Conservation (phyloP, 169 alveolate genomes). For the Hammondia hammondi region DNA sequence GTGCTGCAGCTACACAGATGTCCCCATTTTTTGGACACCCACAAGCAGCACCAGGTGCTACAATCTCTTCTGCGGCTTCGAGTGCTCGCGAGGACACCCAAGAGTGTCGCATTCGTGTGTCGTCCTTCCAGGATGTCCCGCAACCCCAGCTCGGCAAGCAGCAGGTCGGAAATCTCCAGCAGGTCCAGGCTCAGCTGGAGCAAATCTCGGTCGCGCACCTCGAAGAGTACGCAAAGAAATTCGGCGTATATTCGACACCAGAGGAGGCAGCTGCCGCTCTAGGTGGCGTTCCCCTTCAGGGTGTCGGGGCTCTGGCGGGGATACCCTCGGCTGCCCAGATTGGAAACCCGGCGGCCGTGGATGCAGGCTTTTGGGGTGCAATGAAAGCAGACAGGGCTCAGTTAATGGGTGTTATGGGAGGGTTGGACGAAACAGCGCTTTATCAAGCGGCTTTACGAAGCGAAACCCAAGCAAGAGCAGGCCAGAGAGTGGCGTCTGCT, state of each 20-base stretch:
- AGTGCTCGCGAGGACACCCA: neutral
- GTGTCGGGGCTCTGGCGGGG: constrained; percentile 40
- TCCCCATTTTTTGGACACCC: neutral
- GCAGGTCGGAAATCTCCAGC: neutral
- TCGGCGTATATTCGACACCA: constrained; percentile 31
- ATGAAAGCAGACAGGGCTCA: no score
- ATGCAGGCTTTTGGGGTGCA: no score
- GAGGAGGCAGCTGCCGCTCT: constrained; percentile 45
- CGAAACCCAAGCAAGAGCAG: no score
- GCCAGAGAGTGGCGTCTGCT: no score
- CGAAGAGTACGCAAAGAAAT: constrained; percentile 27
- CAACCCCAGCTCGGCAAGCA: constrained; percentile 34
- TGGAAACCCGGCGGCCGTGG: no score
- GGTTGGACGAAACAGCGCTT: no score
- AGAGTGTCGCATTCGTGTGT: constrained; percentile 32
- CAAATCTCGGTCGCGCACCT: neutral
- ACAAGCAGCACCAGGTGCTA: neutral
- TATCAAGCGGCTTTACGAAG: no score
- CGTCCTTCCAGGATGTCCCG: constrained; percentile 25
- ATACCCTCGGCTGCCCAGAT: no score
- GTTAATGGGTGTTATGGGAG: no score
- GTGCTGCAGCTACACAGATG: neutral
- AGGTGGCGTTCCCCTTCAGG: constrained; percentile 46
- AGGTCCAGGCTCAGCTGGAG: constrained; percentile 22
- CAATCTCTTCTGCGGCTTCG: neutral